A percentile compares a stretch with the other conserved stretches of the same genome.
Conservation (phyloP, 345 rosid species). For the Anastatica hierochuntica region DNA sequence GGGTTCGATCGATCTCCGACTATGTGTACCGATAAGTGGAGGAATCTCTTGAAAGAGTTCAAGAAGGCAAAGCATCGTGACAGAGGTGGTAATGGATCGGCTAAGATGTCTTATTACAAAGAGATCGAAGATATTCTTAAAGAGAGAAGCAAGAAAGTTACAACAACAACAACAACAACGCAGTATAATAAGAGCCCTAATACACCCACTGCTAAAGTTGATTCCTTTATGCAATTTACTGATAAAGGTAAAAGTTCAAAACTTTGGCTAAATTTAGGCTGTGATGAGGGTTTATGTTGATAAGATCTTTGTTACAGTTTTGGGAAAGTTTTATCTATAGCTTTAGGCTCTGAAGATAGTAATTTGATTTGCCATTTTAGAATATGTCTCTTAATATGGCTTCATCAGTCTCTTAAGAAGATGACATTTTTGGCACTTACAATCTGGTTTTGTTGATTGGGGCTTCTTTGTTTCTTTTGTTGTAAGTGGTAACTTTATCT, state of each 20-base stretch:
- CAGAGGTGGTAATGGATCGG: conserved; percentile 43
- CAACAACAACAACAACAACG: no score
- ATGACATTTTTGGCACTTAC: neutral
- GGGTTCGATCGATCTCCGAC: conserved; percentile 92
- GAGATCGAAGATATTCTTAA: conserved; percentile 88
- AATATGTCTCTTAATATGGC: no score
- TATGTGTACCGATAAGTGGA: conserved; percentile 99
- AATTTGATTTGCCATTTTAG: no score
- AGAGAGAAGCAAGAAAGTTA: conserved; percentile 48
- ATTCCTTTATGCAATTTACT: conserved; percentile 74
- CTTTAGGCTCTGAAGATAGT: no score
- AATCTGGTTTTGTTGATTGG: neutral
- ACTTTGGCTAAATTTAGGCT: no score
- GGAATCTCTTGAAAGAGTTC: conserved; percentile 87
- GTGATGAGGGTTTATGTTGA: no score
- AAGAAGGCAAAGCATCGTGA: conserved; percentile 79
- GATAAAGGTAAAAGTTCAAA: conserved; percentile 37
- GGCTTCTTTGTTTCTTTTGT: neutral
- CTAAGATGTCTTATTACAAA: conserved; percentile 74
- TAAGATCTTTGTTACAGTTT: neutral
- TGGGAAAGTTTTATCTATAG: neutral
- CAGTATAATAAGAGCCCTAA: conserved; percentile 36
- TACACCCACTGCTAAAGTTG: conserved; percentile 43
- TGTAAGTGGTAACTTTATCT: neutral
- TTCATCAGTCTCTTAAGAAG: neutral